Evolutionary conservation across 441 rosid genomes (phyloP), one percentile per base, ranked within the genome.

Genomic region (Croton laevigatus): DNA sequence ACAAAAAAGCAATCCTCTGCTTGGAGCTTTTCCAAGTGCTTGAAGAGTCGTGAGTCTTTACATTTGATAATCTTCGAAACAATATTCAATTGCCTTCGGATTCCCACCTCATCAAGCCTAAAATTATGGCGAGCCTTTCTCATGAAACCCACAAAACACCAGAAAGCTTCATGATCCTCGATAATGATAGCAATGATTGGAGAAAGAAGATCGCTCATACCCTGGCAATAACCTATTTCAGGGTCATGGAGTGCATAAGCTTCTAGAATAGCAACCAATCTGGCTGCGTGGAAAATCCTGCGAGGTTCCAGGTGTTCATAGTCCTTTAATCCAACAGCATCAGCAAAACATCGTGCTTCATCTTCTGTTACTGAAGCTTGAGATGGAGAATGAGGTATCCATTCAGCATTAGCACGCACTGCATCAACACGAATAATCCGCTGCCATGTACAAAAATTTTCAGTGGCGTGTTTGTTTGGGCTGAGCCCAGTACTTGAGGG

Each of bases 141-240:
- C 98, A 94, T 94, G 79, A 86, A 91, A 69, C 96, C 93, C 27
- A 88, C 98, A 68, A 90, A 94, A 73, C 97, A 91, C 98, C 98
- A 94, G 83, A 94, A 94, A 48, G 98, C 98, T 69, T 91, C 97
- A 6, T 90, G 86, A 74, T 94, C 98, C 62, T 91, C 91, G 0
- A 90, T 55, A 66, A 94, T 87, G 69, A 91, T 89, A 51, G 96
- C 72, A 57, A 91, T 72, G 66, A 94, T 86, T 1, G 98, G 98
- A 60, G 97, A 85, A 59, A 94, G 86, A 19, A 91, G 85, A 79
- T 94, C 98, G 38, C 95, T 90, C 98, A 94, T 94, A 40, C 98
- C 98, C 77, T 94, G 98, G 67, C 98, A 90, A 71, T 94, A 91
- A 51, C 98, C 98, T 77, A 88, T 91, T 81, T 94, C 97, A 7